Evolutionary conservation across 2,329 filamentous ascomycete species (phyloP).

Genomic region (Alternaria gansuensis): DNA sequence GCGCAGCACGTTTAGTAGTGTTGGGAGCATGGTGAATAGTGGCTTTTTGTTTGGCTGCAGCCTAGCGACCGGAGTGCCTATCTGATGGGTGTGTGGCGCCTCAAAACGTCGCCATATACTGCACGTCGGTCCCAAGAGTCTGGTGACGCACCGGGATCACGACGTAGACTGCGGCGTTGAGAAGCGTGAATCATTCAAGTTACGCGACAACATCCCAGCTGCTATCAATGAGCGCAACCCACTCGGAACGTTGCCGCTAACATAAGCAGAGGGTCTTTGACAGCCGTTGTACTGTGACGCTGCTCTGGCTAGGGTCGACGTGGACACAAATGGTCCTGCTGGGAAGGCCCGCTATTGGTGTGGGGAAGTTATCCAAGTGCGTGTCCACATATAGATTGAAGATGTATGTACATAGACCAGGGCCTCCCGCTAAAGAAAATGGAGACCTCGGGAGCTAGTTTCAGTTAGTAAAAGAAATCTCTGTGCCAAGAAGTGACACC

Average conservation of each 20-base stretch:
- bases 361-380: constrained; percentile 13
- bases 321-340: constrained; percentile 7
- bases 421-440: constrained; percentile 22
- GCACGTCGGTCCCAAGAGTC: constrained; percentile 33
- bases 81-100: constrained; percentile 33
- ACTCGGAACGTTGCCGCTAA: not conserved
- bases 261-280: constrained; percentile 2
- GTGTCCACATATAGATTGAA: constrained; percentile 12
- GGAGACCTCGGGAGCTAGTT: constrained; percentile 27
- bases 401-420: constrained; percentile 6
- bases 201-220: constrained; percentile 34
- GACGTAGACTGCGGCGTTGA: constrained; percentile 29
- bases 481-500: constrained; percentile 31
- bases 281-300: not conserved
- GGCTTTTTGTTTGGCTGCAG: constrained; percentile 34
- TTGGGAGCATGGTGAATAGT: constrained; percentile 43
- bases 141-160: constrained; percentile 39
- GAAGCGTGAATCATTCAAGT: constrained; percentile 30
- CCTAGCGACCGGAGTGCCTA: constrained; percentile 21
- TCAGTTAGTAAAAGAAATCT: constrained; percentile 35
- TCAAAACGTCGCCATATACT: constrained; percentile 41
- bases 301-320: not conserved
- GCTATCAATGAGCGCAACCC: constrained; percentile 15
- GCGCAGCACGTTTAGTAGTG: constrained; percentile 20
- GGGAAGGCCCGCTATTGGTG: constrained; percentile 2